Percentiles rank a stretch among this genome's conserved stretches.
These are phyloP conservation scores for Alternaria postmessia DNA, from an alignment of 2,329 filamentous ascomycete genomes.

Conservation along the genomic window DNA sequence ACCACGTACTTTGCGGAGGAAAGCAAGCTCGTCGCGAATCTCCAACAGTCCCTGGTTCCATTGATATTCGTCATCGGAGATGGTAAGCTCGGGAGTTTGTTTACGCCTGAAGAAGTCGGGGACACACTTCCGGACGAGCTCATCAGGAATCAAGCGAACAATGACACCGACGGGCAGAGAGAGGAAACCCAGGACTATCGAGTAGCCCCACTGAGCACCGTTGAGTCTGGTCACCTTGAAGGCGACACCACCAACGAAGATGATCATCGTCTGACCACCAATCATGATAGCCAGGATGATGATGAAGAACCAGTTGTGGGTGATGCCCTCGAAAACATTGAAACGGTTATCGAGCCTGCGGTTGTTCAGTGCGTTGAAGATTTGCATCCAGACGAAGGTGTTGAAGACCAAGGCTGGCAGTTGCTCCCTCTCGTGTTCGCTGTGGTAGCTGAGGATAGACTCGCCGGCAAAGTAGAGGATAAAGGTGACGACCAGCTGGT, in stretches of 20 bases:
- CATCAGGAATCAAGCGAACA: slow-evolving; percentile 84
- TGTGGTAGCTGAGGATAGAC: slow-evolving; percentile 67
- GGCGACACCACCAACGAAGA: slow-evolving; percentile 82
- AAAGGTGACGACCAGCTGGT: slow-evolving; percentile 82
- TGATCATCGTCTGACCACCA: slow-evolving; percentile 86
- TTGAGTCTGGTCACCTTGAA: slow-evolving; percentile 78
- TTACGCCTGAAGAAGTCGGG: slow-evolving; percentile 55
- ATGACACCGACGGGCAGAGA: slow-evolving; percentile 84
- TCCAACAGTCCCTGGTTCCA: slow-evolving; percentile 78
- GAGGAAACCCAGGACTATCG: slow-evolving; percentile 81
- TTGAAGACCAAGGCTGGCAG: slow-evolving; percentile 91
- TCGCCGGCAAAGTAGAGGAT: slow-evolving; percentile 79
- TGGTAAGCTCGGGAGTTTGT: slow-evolving; percentile 51
- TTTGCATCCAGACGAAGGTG: slow-evolving; percentile 99
- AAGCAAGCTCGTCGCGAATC: slow-evolving; percentile 80
- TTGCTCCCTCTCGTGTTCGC: slow-evolving; percentile 54
- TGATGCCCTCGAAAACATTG: slow-evolving; percentile 92
- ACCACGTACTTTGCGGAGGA: slow-evolving; percentile 81
- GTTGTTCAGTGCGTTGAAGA: slow-evolving; percentile 98
- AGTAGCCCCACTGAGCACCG: slow-evolving; percentile 84
- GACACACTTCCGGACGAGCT: slow-evolving; percentile 59
- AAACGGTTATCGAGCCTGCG: slow-evolving; percentile 92
- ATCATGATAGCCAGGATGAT: slow-evolving; percentile 87
- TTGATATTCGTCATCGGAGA: slow-evolving; percentile 58
- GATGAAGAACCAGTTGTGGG: slow-evolving; percentile 87